Evolutionary conservation across 164 flowering plant genomes (phyloP), one percentile per base, ranked within the genome.

Genomic region (Berberis vulgaris): DNA sequence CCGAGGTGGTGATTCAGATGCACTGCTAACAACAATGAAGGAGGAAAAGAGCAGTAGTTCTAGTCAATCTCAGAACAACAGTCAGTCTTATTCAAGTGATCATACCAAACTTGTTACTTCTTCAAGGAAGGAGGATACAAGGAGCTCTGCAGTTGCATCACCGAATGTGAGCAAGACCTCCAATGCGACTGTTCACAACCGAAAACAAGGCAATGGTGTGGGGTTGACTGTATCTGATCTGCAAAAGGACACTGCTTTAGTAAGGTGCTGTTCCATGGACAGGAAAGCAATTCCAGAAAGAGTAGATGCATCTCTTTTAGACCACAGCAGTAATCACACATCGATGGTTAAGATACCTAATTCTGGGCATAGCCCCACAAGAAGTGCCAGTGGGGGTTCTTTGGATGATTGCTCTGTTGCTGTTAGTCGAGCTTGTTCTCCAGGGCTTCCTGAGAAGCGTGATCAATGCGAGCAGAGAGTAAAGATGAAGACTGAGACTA

Each of bases 321-420:
- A 64, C 49, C 83, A 89, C 63, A 89, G 79, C 3, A 86, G 71
- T 75, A 79, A 64, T 69, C 91, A 80, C 54, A 83, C 82, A 65
- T 71, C 91, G 52, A 86, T 94, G 65, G 96, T 94, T 41, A 84
- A 82, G 78, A 77, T 94, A 56, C 84, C 97, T 65, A 87, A 84
- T 61, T 76, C 79, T 65, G 83, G 77, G 3, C 76, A 80, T 2
- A 80, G 80, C 65, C 80, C 82, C 67, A 76, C 77, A 38, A 74
- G 62, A 66, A 75, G 81, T 79, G 78, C 73, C 7, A 74, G 74
- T 65, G 86, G 79, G 2, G 77, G 65, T 40, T 77, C 81, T 60
- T 54, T 66, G 43, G 88, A 84, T 47, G 84, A 84, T 57, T 68
- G 79, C 61, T 60, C 80, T 43, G 49, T 45, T 40, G 67, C 60